Evolutionary conservation across 108 stramenopile species (phyloP).

Genomic region (Nitzschia putrida): DNA sequence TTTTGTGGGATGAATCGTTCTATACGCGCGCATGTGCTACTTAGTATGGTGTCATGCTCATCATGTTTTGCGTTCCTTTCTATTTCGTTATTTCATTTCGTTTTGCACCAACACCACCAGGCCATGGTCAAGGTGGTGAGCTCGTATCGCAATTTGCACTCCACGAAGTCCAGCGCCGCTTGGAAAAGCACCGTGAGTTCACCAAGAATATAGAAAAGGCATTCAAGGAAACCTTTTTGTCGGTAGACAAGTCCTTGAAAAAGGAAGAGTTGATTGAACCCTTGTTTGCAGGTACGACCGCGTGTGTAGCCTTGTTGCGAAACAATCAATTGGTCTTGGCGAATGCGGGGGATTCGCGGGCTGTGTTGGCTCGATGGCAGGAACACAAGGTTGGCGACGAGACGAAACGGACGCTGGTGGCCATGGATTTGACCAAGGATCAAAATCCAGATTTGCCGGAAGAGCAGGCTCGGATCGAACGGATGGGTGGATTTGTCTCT

Average conservation of each 20-base stretch:
- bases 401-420: conserved; percentile 1
- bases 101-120: conserved; percentile 6
- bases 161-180: conserved; percentile 71
- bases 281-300: conserved; percentile 89
- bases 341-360: conserved; percentile 92
- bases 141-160: conserved; percentile 88
- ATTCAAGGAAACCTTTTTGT: conserved; percentile 77
- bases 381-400: conserved; percentile 2
- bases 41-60: not conserved
- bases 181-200: conserved; percentile 66
- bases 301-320: conserved; percentile 80
- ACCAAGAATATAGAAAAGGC: conserved; percentile 55
- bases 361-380: conserved; percentile 68
- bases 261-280: conserved; percentile 71
- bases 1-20: no score
- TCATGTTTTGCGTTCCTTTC: not conserved
- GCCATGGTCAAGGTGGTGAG: conserved; percentile 93
- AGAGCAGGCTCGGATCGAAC: conserved; percentile 80
- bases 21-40: no score
- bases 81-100: not conserved
- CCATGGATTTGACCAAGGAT: conserved; percentile 77
- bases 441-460: conserved; percentile 90
- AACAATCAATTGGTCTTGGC: conserved; percentile 76
- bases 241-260: conserved; percentile 76
- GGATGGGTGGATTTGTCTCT: conserved; percentile 89